Base-by-base conservation (phyloP, 306 rosid genomes). In the Pterocarpus santalinus region DNA sequence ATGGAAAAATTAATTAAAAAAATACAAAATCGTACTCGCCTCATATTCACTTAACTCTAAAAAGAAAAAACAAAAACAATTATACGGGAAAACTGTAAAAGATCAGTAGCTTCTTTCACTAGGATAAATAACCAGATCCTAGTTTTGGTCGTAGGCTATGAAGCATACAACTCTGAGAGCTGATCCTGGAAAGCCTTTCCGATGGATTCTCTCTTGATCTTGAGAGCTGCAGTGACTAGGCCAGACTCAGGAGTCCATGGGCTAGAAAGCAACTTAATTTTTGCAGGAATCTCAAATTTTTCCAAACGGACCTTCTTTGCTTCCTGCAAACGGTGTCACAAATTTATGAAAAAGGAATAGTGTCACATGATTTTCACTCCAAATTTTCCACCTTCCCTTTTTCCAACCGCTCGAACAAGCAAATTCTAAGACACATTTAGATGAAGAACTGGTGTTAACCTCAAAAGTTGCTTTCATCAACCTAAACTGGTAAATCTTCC, bases 221-320 rank as follows among this genome's bases (percentile, higher is more conserved):
- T 93, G 82, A 96, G 97, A 64, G 99, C 99, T 44, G 94, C 98
- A 14, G 99, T 96, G 62, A 93, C 98, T 55, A 96, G 86, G 65
- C 98, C 99, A 47, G 91, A 64, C 72, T 96, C 98, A 9, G 94
- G 97, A 81, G 97, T 90, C 99, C 99, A 96, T 1, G 91, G 89
- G 10, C 89, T 88, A 0, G 84, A 83, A 81, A 96, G 87, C 85
- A 93, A 80, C 79, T 77, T 90, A 80, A 93, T 78, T 86, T 93
- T 93, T 51, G 90, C 92, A 66, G 97, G 99, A 81, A 87, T 90
- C 91, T 93, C 97, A 84, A 93, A 96, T 68, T 88, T 96, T 79
- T 96, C 89, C 77, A 96, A 77, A 65, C 93, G 88, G 5, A 85
- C 90, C 81, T 86, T 92, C 91, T 92, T 90, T 80, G 94, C 99